These are phyloP conservation scores for Colletotrichum theobromicola DNA, from an alignment of 2,329 filamentous ascomycete genomes.

Conservation along the genomic window DNA sequence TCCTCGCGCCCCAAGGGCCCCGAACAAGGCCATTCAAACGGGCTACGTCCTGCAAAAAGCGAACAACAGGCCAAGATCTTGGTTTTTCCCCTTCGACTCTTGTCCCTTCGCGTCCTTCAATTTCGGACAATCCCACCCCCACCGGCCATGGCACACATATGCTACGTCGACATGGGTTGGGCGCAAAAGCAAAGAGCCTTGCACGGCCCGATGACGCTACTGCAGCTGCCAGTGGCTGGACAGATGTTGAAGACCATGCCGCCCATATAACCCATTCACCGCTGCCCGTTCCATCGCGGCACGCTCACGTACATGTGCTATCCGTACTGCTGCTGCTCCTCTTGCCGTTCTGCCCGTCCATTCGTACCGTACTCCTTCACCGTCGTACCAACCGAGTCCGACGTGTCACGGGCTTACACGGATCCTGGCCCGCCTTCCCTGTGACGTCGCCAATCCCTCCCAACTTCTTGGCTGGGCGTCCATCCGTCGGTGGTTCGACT, in stretches of 20 bases:
- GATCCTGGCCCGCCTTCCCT: constrained; percentile 8
- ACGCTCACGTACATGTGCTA: background rate
- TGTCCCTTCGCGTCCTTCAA: background rate
- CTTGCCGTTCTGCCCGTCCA: background rate
- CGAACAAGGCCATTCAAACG: background rate
- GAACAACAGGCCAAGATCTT: background rate
- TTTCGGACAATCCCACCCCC: background rate
- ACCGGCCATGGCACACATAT: background rate
- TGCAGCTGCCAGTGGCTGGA: constrained; percentile 23
- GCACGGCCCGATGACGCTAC: constrained; percentile 20
- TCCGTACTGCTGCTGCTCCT: background rate
- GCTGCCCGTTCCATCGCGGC: background rate
- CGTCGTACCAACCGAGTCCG: background rate
- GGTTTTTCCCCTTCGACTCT: background rate
- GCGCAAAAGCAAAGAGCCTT: background rate
- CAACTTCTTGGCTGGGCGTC: background rate
- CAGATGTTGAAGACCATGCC: background rate
- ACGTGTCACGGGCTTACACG: constrained; percentile 18
- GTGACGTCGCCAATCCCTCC: constrained; percentile 13
- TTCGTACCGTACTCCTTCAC: background rate
- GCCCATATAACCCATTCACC: constrained; percentile 17
- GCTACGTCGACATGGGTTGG: background rate
- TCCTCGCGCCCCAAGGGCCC: background rate
- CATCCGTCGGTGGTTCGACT: background rate
- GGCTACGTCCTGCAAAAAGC: background rate